Conservation (phyloP, 768 basidiomycete species). For the Psilocybe cubensis region DNA sequence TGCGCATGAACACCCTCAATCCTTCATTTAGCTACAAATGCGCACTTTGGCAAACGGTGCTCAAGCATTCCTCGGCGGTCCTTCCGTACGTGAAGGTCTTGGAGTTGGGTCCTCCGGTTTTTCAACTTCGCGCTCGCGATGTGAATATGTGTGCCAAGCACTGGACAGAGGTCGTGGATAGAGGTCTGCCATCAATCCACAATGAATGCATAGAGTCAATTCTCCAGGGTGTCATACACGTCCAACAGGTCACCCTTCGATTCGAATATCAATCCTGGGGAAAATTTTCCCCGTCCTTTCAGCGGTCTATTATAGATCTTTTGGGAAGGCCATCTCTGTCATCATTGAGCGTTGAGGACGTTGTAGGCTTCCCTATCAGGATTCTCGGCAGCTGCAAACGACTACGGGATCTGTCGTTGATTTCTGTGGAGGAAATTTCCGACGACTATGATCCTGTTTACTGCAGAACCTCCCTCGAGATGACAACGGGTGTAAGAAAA, state of each 20-base stretch:
- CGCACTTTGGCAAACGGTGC: constrained; percentile 4
- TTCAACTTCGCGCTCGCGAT: constrained; percentile 10
- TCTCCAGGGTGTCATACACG: constrained; percentile 2
- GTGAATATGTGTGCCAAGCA: neutral
- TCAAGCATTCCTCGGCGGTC: constrained; percentile 5
- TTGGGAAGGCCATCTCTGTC: constrained; percentile 8
- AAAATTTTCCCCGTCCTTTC: constrained; percentile 12
- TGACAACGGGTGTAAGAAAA: neutral
- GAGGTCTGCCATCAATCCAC: constrained; percentile 14
- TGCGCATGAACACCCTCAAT: constrained; percentile 14
- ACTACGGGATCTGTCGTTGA: constrained; percentile 11
- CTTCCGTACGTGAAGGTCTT: constrained; percentile 11
- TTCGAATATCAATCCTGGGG: constrained; percentile 18
- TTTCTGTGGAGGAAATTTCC: neutral
- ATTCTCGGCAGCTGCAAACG: constrained; percentile 1
- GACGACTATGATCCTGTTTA: neutral
- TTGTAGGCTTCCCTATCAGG: constrained; percentile 9
- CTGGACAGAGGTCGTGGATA: constrained; percentile 2
- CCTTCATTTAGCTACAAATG: constrained; percentile 18
- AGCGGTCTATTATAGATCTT: neutral
- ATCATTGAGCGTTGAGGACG: constrained; percentile 15
- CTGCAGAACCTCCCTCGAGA: neutral
- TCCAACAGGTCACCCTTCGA: constrained; percentile 12
- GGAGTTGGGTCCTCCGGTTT: constrained; percentile 17
- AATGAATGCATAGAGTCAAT: constrained; percentile 9